Percentiles rank a stretch among this genome's conserved stretches.
Conservation (phyloP, 2,329 filamentous ascomycete species). For the Fusarium falciforme region DNA sequence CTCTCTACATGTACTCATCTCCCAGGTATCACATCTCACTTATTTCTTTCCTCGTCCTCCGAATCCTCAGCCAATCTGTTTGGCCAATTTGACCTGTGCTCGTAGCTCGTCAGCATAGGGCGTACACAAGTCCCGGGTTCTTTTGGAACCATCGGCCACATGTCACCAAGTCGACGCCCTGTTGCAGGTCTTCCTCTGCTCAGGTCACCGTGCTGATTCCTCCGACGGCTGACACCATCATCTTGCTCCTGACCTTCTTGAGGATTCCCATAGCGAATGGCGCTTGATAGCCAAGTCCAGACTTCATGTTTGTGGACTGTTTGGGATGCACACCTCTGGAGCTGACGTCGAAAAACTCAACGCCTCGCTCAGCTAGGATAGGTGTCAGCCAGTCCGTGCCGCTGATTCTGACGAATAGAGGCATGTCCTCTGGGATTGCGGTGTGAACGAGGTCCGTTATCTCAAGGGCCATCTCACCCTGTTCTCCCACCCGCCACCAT, state of each 20-base stretch:
- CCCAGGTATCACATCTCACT: neutral
- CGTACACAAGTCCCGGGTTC: slow-evolving; percentile 63
- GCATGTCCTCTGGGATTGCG: neutral
- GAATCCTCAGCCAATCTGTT: slow-evolving; percentile 48
- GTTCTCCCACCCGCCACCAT: neutral
- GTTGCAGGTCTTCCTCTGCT: slow-evolving; percentile 56
- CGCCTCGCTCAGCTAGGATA: slow-evolving; percentile 59
- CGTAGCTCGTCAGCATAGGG: slow-evolving; percentile 62
- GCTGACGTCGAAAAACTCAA: slow-evolving; percentile 78
- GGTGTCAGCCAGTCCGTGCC: neutral
- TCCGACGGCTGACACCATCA: slow-evolving; percentile 61
- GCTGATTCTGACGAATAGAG: neutral
- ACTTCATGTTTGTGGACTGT: slow-evolving; percentile 51
- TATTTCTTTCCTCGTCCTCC: slow-evolving; percentile 4
- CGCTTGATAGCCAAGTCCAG: slow-evolving; percentile 72
- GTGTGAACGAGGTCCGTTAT: neutral
- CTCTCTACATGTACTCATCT: neutral
- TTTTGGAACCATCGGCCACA: slow-evolving; percentile 64
- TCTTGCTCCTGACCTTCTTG: slow-evolving; percentile 54
- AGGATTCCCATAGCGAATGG: slow-evolving; percentile 70
- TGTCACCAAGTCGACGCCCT: slow-evolving; percentile 57
- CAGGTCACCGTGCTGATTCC: slow-evolving; percentile 44
- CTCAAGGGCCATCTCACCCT: neutral
- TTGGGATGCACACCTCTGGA: slow-evolving; percentile 72
- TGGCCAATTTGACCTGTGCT: slow-evolving; percentile 56